These are phyloP conservation scores for Phaseolus coccineus DNA, from an alignment of 331 rosid genomes.

Conservation along the genomic window DNA sequence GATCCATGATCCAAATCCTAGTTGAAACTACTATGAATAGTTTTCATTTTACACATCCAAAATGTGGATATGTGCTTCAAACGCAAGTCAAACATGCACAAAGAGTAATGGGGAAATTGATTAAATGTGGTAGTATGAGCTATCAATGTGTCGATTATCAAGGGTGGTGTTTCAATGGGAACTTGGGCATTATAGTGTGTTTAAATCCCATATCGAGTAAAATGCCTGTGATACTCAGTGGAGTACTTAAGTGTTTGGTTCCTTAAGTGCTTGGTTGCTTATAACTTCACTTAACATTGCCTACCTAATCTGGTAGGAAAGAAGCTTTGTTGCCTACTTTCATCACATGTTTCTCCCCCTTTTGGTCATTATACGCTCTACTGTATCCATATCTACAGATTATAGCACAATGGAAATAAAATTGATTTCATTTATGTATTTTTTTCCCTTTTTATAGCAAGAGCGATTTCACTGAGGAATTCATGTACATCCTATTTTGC, in stretches of 20 bases:
- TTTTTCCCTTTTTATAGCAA: neutral
- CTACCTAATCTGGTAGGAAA: conserved; percentile 4
- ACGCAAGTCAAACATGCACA: no score
- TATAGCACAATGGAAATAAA: neutral
- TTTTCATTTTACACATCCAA: no score
- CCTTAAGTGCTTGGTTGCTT: neutral
- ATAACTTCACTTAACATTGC: neutral
- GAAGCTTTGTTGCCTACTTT: conserved; percentile 5
- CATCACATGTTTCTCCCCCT: neutral
- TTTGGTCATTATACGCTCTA: neutral
- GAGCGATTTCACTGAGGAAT: conserved; percentile 5
- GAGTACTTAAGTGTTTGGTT: neutral
- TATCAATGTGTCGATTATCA: neutral
- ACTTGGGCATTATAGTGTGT: neutral
- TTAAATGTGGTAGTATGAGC: neutral
- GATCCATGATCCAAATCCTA: no score
- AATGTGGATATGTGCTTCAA: no score
- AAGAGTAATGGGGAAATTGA: neutral
- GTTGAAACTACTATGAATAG: no score
- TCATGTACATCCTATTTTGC: conserved; percentile 13
- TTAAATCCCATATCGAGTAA: neutral
- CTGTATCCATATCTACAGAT: conserved; percentile 3
- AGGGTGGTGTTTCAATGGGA: neutral
- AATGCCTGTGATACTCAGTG: neutral
- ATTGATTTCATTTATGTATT: conserved; percentile 6